Conservation (phyloP, 1,284 basidiomycete species). For the Tetrapyrgos nigripes region DNA sequence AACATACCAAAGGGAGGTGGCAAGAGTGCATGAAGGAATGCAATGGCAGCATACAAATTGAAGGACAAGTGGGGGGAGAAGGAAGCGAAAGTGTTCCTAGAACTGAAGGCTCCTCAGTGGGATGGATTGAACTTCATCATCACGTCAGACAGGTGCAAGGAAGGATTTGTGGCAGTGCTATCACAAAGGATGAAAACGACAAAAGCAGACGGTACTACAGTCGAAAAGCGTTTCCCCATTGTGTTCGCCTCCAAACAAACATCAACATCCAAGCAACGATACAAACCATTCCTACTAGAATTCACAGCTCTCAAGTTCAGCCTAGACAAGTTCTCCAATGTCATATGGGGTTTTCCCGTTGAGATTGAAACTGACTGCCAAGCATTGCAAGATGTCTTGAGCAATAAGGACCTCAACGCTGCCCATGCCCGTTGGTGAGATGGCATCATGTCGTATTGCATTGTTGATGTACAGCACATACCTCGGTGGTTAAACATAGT, state of each 20-base stretch:
- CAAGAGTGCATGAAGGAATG: slow-evolving; percentile 33
- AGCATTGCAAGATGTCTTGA: slow-evolving; percentile 21
- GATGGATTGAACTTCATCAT: slow-evolving; percentile 19
- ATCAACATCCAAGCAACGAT: slow-evolving; percentile 10
- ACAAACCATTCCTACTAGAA: slow-evolving; percentile 15
- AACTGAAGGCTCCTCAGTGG: slow-evolving; percentile 8
- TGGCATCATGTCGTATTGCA: slow-evolving; percentile 17
- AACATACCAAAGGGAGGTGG: slow-evolving; percentile 26
- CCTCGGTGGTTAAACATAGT: slow-evolving; percentile 14
- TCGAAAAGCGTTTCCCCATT: neutral
- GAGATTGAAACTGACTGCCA: slow-evolving; percentile 26
- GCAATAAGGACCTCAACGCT: slow-evolving; percentile 13
- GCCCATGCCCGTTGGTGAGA: slow-evolving; percentile 19
- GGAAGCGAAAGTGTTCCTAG: slow-evolving; percentile 26
- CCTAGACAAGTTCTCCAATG: slow-evolving; percentile 25
- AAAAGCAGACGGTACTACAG: neutral
- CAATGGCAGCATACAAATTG: slow-evolving; percentile 27
- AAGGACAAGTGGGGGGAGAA: slow-evolving; percentile 29
- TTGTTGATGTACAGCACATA: slow-evolving; percentile 17
- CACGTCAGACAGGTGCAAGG: slow-evolving; percentile 14
- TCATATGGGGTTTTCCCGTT: slow-evolving; percentile 23
- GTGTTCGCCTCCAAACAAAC: slow-evolving; percentile 11
- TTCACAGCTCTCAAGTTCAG: slow-evolving; percentile 12
- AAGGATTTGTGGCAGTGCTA: slow-evolving; percentile 24
- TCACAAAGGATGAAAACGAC: slow-evolving; percentile 5